These are phyloP conservation scores for Diplogelasinospora grovesii DNA, from an alignment of 495 filamentous ascomycete genomes.

Conservation along the genomic window DNA sequence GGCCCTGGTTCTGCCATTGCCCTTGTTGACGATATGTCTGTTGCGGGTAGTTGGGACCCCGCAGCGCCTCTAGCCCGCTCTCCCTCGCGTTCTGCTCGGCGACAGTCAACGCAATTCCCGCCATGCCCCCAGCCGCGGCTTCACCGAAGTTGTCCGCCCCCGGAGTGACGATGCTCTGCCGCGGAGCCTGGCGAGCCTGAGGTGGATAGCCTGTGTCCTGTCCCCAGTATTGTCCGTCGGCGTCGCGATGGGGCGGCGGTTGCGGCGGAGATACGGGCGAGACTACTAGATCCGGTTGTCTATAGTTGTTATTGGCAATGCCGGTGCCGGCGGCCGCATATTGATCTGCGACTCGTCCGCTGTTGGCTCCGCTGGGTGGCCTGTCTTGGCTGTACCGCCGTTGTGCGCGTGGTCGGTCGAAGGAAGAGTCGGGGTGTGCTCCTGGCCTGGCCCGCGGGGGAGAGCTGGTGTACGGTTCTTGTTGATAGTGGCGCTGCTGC, in stretches of 20 bases:
- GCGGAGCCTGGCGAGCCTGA: conserved; percentile 19
- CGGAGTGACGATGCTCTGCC: conserved; percentile 56
- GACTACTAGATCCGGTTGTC: conserved; percentile 12
- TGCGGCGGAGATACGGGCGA: conserved; percentile 18
- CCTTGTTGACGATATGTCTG: conserved; percentile 29
- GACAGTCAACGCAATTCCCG: conserved; percentile 67
- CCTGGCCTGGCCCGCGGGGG: conserved; percentile 24
- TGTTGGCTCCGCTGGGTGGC: conserved; percentile 9
- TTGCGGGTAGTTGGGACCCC: conserved; percentile 38
- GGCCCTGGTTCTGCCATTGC: conserved; percentile 27
- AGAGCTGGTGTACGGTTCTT: conserved; percentile 16
- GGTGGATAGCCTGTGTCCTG: conserved; percentile 18
- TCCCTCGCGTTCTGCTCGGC: conserved; percentile 66
- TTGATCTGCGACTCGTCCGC: conserved; percentile 8
- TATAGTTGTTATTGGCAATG: conserved; percentile 6
- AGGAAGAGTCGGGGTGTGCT: conserved; percentile 39
- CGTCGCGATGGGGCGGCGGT: conserved; percentile 19
- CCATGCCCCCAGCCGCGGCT: conserved; percentile 64
- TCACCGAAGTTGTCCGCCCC: conserved; percentile 71
- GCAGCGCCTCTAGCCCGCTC: conserved; percentile 64
- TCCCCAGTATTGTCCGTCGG: conserved; percentile 23
- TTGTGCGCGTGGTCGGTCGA: conserved; percentile 32
- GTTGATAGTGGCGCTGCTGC: conserved; percentile 16
- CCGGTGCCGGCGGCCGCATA: conserved; percentile 9
- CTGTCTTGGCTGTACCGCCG: conserved; percentile 29